Base-by-base conservation (phyloP, 345 rosid species). In the Syzygium oleosum region DNA sequence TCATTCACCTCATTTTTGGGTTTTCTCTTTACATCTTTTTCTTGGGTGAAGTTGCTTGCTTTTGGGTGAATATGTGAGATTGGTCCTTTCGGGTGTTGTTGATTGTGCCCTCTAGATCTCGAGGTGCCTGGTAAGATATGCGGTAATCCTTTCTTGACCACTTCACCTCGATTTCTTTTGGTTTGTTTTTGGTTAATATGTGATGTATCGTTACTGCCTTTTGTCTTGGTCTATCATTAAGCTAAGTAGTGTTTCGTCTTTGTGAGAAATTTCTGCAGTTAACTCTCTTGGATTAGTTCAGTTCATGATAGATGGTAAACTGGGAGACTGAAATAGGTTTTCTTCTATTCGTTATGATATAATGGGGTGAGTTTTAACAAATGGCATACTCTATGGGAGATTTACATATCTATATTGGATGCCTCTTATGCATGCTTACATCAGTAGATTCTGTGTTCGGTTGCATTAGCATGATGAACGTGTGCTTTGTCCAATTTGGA, bases 41-140 rank as follows among this genome's bases (percentile, higher is more conserved):
- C 3, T 38, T 38, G 41, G 41, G 41, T 38, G 41, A 38, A 38
- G 41, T 38, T 38, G 41, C 41, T 38, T 38, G 41, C 41, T 38
- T 38, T 38, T 38, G 41, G 41, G 41, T 2, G 4, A 38, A 38
- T 38, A 38, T 4, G 3, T 38, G 41, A 38, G 41, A 38, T 38
- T 38, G 41, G 41, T 38, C 41, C 41, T 38, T 38, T 38, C 41
- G 4, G 3, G 41, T 38, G 41, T 38, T 38, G 41, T 38, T 38
- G 41, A 38, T 38, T 38, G 41, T 38, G 41, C 41, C 41, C 41
- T 38, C 87, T 95, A 86, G 98, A 94, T 90, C 95, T 95, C 59
- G 98, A 95, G 90, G 96, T 96, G 12, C 93, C 96, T 85, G 92
- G 93, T 91, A 95, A 95, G 93, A 95, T 95, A 90, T 95, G 96